phyloP scores from a whole-genome alignment of 768 basidiomycete genomes.

The Amanita muscaria region DNA sequence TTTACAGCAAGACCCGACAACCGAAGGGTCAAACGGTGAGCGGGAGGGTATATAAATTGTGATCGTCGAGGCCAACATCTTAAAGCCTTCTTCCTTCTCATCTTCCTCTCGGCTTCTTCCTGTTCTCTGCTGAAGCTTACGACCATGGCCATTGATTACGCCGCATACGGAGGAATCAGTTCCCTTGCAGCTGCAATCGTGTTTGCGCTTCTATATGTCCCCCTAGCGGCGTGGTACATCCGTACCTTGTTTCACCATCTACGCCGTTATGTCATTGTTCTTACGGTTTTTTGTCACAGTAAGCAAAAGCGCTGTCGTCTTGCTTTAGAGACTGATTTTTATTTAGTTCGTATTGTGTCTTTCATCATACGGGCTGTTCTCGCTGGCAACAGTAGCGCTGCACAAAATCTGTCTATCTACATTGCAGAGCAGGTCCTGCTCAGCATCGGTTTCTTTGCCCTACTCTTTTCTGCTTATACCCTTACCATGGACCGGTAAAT shows the following conservation, averaged over 20 bases:
- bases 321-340: not conserved
- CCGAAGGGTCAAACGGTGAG: too few relatives aligned
- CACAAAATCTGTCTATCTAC: constrained; percentile 23
- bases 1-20: too few relatives aligned
- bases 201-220: constrained; percentile 28
- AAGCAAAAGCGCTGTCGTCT: constrained; percentile 13
- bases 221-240: constrained; percentile 23
- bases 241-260: constrained; percentile 17
- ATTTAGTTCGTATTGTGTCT: constrained; percentile 30
- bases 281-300: constrained; percentile 32
- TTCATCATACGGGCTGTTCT: constrained; percentile 32
- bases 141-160: constrained; percentile 22
- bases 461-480: constrained; percentile 33
- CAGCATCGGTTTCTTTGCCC: constrained; percentile 34
- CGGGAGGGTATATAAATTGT: too few relatives aligned
- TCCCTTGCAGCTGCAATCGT: constrained; percentile 26
- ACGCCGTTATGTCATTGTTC: constrained; percentile 18
- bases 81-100: too few relatives aligned
- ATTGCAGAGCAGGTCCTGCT: constrained; percentile 32
- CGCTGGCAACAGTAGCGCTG: constrained; percentile 22
- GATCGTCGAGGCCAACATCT: too few relatives aligned
- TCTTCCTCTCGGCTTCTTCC: too few relatives aligned
- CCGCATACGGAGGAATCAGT: constrained; percentile 23
- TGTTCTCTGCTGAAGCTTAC: too few relatives aligned
- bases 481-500: constrained; percentile 34